A percentile compares a stretch with the other conserved stretches of the same genome.
phyloP scores from a whole-genome alignment of 176 grass and related monocot species.

The Lolium rigidum region DNA sequence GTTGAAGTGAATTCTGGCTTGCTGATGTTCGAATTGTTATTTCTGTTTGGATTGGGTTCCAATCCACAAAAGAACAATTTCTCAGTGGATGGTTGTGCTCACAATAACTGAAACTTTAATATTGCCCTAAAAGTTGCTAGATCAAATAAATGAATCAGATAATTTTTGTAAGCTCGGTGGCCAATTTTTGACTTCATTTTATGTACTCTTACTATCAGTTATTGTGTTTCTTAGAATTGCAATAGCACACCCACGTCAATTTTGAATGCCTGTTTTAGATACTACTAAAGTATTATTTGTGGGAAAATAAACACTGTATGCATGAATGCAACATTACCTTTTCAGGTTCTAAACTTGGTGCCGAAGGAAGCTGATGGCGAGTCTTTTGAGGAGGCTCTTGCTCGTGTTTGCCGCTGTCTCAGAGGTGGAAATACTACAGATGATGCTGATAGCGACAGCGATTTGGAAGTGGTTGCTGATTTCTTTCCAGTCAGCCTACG shows the following conservation, averaged over 20 bases:
- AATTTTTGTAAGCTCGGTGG: background rate
- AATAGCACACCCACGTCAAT: background rate
- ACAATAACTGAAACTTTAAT: background rate
- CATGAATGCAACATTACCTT: constrained; percentile 17
- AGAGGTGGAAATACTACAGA: constrained; percentile 57
- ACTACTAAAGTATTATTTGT: background rate
- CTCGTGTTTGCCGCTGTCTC: constrained; percentile 64
- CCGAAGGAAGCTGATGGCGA: constrained; percentile 64
- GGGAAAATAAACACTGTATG: background rate
- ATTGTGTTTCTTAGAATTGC: background rate
- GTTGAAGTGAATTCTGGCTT: background rate
- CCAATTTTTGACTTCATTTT: background rate
- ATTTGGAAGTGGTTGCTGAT: constrained; percentile 70
- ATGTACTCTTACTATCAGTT: background rate
- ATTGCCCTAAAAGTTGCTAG: background rate
- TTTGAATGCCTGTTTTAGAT: background rate
- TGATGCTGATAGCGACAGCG: constrained; percentile 53
- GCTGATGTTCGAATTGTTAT: constrained; percentile 13
- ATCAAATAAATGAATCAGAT: background rate
- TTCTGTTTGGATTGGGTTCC: background rate
- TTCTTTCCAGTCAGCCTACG: constrained; percentile 63
- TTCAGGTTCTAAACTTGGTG: constrained; percentile 62
- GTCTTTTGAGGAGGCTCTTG: constrained; percentile 56
- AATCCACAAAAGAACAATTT: background rate
- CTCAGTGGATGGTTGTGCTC: background rate